Evolutionary conservation across 169 alveolate species (phyloP), one percentile per base, ranked within the genome.

Genomic region (Toxoplasma gondii): DNA sequence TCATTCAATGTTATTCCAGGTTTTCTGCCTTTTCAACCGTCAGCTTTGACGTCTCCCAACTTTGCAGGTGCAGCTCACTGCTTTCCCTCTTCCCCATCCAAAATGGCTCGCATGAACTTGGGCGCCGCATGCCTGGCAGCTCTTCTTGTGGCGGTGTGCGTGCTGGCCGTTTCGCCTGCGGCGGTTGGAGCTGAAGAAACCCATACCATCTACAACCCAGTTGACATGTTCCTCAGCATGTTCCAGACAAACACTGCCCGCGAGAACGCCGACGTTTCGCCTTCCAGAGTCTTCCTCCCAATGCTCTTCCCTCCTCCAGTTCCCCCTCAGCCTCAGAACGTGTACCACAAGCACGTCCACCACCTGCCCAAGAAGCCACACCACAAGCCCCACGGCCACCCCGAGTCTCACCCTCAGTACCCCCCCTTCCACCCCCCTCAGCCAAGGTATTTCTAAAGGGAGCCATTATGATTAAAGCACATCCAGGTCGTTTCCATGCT

Each of bases 271-370:
- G 86, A 78, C 45, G 86, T 45, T 17, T 1, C 86, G 10, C 44
- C 86, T n/a, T 78, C 86, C 49, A 19, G 86, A n/a, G 86, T 78
- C 24, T 78, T 78, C 45, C 86, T 78, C 22, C 86, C 86, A 27
- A 36, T 78, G 49, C 45, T 78, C n/a, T 36, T 78, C 31, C 86
- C 86, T n/a, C 86, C 86, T 38, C 86, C 86, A 16, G 43, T 78
- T 19, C 86, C 86, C 7, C 86, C 86, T 19, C 86, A n/a, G 45
- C 86, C 86, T 16, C 86, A 78, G n/a, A 78, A 78, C 86, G 86
- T 78, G 86, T 78, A 78, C 43, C 86, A 78, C 86, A 78, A 78
- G 86, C 86, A 78, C 86, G 86, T 78, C 49, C 86, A 78, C 44
- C 86, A 78, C 86, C 44, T 78, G 86, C 86, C 86, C 9, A 78